A percentile compares a stretch with the other conserved stretches of the same genome.
phyloP scores from a whole-genome alignment of 2,329 filamentous ascomycete species.

The Achaetomium macrosporum region DNA sequence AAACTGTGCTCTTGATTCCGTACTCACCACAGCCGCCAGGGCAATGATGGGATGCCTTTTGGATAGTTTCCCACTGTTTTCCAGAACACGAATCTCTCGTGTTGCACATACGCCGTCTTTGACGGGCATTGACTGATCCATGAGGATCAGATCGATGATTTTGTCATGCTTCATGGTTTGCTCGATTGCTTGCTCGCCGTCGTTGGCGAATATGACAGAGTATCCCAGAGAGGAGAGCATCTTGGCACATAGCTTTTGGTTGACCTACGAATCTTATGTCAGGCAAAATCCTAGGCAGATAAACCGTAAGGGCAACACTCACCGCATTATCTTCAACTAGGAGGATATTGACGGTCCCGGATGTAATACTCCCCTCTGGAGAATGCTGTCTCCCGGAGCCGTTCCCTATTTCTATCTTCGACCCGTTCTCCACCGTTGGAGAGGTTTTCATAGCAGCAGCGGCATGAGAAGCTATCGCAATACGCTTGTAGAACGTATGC shows the following conservation, averaged over 20 bases:
- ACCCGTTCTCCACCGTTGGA: not conserved
- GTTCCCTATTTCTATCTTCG: not conserved
- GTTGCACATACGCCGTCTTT: constrained; percentile 3
- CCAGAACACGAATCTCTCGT: constrained; percentile 1
- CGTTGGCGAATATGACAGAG: constrained; percentile 1
- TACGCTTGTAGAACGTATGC: constrained; percentile 5
- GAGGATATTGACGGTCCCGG: constrained; percentile 4
- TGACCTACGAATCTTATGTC: not conserved
- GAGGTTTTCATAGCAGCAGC: not conserved
- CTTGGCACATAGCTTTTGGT: constrained; percentile 4
- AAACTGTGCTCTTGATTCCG: constrained; percentile 4
- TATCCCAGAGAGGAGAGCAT: constrained; percentile 7
- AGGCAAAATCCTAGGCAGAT: not conserved
- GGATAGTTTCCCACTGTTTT: not conserved
- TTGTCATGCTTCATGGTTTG: constrained; percentile 2
- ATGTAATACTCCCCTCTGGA: not conserved
- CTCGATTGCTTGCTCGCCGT: not conserved
- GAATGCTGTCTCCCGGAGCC: not conserved
- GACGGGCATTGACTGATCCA: constrained; percentile 6
- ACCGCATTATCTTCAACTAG: constrained; percentile 3
- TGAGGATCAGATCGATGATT: constrained; percentile 1
- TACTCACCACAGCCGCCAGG: constrained; percentile 5
- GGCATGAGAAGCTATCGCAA: constrained; percentile 3
- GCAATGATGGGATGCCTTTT: constrained; percentile 5
- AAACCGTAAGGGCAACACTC: not conserved